Conservation (phyloP, 208 protist genomes). For the Leishmania amazonensis region DNA sequence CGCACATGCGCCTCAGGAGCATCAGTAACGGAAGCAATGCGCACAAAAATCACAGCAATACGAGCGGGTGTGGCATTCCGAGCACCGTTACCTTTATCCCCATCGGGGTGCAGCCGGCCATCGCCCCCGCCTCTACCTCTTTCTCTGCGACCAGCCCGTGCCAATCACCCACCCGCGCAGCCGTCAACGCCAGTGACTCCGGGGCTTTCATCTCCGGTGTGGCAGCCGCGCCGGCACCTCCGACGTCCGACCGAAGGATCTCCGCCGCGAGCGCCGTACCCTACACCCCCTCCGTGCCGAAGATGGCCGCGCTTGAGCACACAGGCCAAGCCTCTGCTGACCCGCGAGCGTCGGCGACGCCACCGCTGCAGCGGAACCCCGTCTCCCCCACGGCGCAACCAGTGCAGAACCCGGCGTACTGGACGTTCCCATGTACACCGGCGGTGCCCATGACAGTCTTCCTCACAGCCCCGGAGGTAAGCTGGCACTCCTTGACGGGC, state of each 20-base stretch:
- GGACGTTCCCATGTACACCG: slow-evolving; percentile 4
- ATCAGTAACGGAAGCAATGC: neutral
- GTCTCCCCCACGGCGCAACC: neutral
- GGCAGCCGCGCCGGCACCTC: neutral
- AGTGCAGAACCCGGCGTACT: neutral
- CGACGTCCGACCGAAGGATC: neutral
- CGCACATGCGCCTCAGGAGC: slow-evolving; percentile 2
- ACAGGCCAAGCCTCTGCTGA: neutral
- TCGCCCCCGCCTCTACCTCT: slow-evolving; percentile 2
- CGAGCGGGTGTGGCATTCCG: neutral
- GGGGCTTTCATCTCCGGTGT: neutral
- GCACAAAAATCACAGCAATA: neutral
- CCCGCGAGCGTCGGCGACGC: neutral
- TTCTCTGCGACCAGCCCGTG: neutral
- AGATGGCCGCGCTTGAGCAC: neutral
- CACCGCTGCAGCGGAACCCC: neutral
- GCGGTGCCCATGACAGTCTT: slow-evolving; percentile 21
- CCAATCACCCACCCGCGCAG: neutral
- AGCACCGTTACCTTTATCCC: slow-evolving; percentile 23
- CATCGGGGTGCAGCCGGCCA: slow-evolving; percentile 20
- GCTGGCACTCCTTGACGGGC: slow-evolving; percentile 13
- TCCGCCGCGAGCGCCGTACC: neutral
- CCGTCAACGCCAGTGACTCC: neutral
- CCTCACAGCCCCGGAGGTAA: slow-evolving; percentile 28
- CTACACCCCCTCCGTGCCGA: neutral